phyloP scores from a whole-genome alignment of 495 filamentous ascomycete species.

The Penicillium ochrochloron region DNA sequence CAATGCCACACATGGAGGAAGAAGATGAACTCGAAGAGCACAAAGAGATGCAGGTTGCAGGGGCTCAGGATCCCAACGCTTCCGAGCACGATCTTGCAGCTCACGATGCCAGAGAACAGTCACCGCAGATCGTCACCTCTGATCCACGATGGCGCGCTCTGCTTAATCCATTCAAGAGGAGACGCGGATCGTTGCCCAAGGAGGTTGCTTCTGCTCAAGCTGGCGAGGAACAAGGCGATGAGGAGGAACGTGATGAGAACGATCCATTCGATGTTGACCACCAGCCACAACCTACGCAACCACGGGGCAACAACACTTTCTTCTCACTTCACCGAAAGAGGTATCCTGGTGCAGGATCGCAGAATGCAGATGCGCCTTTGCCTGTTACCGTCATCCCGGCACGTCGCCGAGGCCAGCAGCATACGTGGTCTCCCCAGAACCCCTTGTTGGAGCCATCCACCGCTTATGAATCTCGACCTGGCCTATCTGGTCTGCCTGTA shows the following conservation, averaged over 20 bases:
- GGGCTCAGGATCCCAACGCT: constrained; percentile 15
- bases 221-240: constrained; percentile 37
- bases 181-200: constrained; percentile 56
- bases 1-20: constrained; percentile 46
- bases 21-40: constrained; percentile 37
- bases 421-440: constrained; percentile 49
- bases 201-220: constrained; percentile 58
- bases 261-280: constrained; percentile 33
- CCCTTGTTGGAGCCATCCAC: constrained; percentile 20
- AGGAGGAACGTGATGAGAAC: constrained; percentile 16
- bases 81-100: constrained; percentile 19
- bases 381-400: constrained; percentile 74
- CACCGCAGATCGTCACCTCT: constrained; percentile 39
- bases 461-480: constrained; percentile 18
- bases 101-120: constrained; percentile 34
- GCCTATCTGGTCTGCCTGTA: constrained; percentile 36
- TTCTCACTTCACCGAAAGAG: constrained; percentile 39
- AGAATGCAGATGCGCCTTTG: constrained; percentile 41
- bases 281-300: constrained; percentile 22
- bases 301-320: constrained; percentile 33
- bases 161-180: constrained; percentile 57
- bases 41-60: constrained; percentile 37
- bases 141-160: constrained; percentile 55
- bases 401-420: constrained; percentile 56
- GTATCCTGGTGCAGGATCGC: constrained; percentile 31